These are phyloP conservation scores for Panaeolus papilionaceus DNA, from an alignment of 768 basidiomycete species.

Conservation along the genomic window DNA sequence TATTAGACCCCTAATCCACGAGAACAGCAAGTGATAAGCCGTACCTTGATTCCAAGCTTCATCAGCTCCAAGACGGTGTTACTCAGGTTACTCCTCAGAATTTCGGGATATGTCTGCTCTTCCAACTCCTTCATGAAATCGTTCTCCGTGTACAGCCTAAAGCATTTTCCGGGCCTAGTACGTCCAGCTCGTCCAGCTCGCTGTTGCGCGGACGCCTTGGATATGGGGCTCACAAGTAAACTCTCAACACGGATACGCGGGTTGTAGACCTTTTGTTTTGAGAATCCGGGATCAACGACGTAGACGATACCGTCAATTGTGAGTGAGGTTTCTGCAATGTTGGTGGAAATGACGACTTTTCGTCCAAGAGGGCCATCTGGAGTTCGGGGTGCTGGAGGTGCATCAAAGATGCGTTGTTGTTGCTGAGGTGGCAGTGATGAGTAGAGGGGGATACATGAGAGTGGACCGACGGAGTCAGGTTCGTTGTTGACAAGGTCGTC, in stretches of 20 bases:
- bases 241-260: constrained; percentile 96
- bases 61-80: constrained; percentile 93
- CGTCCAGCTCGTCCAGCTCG: constrained; percentile 95
- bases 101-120: constrained; percentile 98
- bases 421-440: constrained; percentile 93
- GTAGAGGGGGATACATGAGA: constrained; percentile 92
- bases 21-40: constrained; percentile 18
- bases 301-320: constrained; percentile 99
- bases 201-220: constrained; percentile 96
- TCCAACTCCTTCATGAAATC: constrained; percentile 96
- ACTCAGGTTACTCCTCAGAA: constrained; percentile 90
- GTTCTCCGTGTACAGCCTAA: constrained; percentile 95
- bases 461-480: constrained; percentile 79
- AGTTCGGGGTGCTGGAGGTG: constrained; percentile 68
- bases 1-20: neutral
- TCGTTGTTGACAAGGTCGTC: constrained; percentile 81
- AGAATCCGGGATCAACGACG: constrained; percentile 97
- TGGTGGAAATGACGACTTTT: constrained; percentile 95
- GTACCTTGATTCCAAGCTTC: constrained; percentile 89
- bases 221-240: constrained; percentile 92
- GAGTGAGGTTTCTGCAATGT: constrained; percentile 96
- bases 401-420: constrained; percentile 96
- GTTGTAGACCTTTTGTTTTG: constrained; percentile 98
- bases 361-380: constrained; percentile 82
- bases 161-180: constrained; percentile 96